phyloP scores from a whole-genome alignment of 495 filamentous ascomycete genomes.

The Amphirosellinia nigrospora region DNA sequence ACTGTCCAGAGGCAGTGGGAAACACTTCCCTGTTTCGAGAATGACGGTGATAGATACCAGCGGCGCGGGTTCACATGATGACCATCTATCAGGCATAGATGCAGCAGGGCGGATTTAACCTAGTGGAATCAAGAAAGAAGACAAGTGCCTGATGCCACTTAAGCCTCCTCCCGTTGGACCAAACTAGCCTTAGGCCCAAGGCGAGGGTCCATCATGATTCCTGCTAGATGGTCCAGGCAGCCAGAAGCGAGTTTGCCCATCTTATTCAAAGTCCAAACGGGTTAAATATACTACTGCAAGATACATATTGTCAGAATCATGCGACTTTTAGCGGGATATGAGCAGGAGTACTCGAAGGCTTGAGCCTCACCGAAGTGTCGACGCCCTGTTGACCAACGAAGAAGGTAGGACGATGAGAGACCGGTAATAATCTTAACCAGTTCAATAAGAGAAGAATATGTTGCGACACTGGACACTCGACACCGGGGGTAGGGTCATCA shows the following conservation, averaged over 20 bases:
- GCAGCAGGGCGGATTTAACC: background rate
- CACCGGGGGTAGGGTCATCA: conserved; percentile 16
- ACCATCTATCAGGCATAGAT: background rate
- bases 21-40: background rate
- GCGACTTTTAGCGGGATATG: conserved; percentile 14
- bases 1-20: background rate
- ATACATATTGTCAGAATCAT: background rate
- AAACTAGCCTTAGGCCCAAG: background rate
- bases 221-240: background rate
- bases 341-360: conserved; percentile 2
- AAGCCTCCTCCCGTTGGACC: conserved; percentile 4
- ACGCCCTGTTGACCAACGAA: conserved; percentile 1
- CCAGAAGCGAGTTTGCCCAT: background rate
- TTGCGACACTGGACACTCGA: background rate
- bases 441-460: background rate
- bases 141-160: background rate
- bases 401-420: background rate
- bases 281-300: conserved; percentile 13
- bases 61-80: background rate
- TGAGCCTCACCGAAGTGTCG: conserved; percentile 6
- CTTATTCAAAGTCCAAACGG: background rate
- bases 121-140: background rate
- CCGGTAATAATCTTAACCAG: background rate
- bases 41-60: background rate
- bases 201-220: conserved; percentile 1